Evolutionary conservation across 1,139 yeast species (phyloP), one percentile per base, ranked within the genome.

Genomic region (Geotrichum reessii): DNA sequence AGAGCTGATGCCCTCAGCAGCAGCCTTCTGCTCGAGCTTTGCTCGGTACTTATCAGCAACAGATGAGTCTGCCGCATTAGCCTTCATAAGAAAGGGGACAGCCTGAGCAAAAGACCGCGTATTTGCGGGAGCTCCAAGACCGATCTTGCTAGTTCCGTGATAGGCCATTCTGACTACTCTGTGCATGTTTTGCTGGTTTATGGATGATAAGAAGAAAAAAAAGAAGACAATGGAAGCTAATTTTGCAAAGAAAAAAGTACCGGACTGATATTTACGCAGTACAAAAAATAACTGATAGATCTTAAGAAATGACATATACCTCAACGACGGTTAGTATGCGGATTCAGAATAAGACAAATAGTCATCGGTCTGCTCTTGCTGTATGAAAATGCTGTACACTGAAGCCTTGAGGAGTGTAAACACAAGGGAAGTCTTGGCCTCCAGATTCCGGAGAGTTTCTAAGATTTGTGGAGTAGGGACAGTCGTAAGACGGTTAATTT

Each of bases 361-460:
- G 37, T 66, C 65, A 12, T 64, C 67, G 7, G 62, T 62, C n/a
- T 63, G 64, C 50, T 75, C 79, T 61, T 76, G 77, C 64, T 76
- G 79, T 56, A 74, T 66, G 62, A 79, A 78, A 56, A 81, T 73
- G 52, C 81, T 77, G 66, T 82, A 82, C 5, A 83, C 85, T 0
- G 86, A 82, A 1, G 85, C 82, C 62, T 81, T 81, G 69, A 83
- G 79, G 51, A 81, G 73, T 3, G 86, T 83, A 62, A 80, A 80
- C n/a, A 83, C 83, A 60, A 82, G 71, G 0, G 84, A 83, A 33
- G 81, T 73, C 62, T 82, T 81, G 66, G 80, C 76, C 67, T 83
- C 87, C 61, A 83, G 71, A 31, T 74, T 74, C 33, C 85, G 74
- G 63, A 82, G 67, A 58, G 79, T 79, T 47, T 78, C 81, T 42